These are phyloP conservation scores for Pyrenochaeta sp. DNA, from an alignment of 2,329 filamentous ascomycete genomes.

Conservation along the genomic window DNA sequence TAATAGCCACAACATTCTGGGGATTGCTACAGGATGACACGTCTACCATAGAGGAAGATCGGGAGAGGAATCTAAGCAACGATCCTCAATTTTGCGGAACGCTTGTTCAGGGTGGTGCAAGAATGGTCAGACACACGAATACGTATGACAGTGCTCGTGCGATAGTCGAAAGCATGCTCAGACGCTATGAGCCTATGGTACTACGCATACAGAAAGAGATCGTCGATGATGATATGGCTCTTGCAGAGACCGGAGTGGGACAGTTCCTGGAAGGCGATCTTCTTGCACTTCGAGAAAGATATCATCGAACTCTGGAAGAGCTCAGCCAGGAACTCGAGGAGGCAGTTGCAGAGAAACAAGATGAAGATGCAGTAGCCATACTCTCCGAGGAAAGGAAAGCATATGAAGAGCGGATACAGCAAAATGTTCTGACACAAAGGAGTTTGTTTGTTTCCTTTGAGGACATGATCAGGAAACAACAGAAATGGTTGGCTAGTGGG, in stretches of 20 bases:
- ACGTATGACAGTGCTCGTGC: neutral
- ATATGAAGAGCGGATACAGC: too few species aligned
- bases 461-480: too few species aligned
- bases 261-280: constrained; percentile 2
- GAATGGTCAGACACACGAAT: neutral
- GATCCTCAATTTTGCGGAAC: constrained; percentile 2
- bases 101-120: neutral
- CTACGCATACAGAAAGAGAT: constrained; percentile 2
- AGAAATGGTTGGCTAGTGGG: too few species aligned
- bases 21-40: constrained; percentile 13
- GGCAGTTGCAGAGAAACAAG: neutral
- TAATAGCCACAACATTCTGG: constrained; percentile 57
- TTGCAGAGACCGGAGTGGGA: constrained; percentile 1
- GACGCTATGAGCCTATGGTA: neutral
- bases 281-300: too few species aligned
- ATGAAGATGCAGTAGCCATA: too few species aligned
- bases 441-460: too few species aligned
- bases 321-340: constrained; percentile 3
- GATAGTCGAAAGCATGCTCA: neutral
- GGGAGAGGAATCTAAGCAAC: constrained; percentile 3
- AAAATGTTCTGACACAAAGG: too few species aligned
- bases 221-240: neutral
- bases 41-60: constrained; percentile 1
- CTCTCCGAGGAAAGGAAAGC: too few species aligned
- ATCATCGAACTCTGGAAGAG: too few species aligned